Evolutionary conservation across 768 basidiomycete genomes (phyloP).

Genomic region (Mrakia gelida): DNA sequence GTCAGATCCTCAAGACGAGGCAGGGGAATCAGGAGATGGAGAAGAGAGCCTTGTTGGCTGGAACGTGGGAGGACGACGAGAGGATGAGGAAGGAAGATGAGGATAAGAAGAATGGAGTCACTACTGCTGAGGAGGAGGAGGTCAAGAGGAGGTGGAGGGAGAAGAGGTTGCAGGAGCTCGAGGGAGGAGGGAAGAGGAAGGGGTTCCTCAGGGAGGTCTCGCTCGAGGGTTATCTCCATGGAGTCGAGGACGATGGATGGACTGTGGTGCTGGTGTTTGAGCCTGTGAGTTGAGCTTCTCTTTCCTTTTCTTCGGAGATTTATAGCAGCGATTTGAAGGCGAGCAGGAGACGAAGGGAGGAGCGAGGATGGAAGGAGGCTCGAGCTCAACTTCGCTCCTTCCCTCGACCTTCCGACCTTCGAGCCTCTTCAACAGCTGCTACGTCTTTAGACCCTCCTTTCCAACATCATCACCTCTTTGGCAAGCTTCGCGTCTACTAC

Average conservation of each 20-base stretch:
- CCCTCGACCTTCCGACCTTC: not conserved
- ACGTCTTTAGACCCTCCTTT: too few species aligned
- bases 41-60: constrained; percentile 17
- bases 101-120: not conserved
- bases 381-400: not conserved
- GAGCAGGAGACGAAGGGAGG: not conserved
- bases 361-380: not conserved
- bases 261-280: constrained; percentile 27
- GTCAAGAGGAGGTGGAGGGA: constrained; percentile 4
- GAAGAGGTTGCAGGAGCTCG: not conserved
- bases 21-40: constrained; percentile 23
- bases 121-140: not conserved
- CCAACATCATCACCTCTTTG: too few species aligned
- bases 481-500: too few species aligned
- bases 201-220: constrained; percentile 30
- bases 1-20: constrained; percentile 12
- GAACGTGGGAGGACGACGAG: constrained; percentile 30
- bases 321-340: not conserved
- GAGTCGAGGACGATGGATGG: constrained; percentile 29
- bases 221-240: constrained; percentile 27
- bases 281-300: constrained; percentile 11
- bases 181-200: constrained; percentile 1
- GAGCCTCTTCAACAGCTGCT: not conserved
- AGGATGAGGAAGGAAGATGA: constrained; percentile 13
- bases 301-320: not conserved